Conservation (phyloP, 2,329 filamentous ascomycete species). For the Colletotrichum australisinense region DNA sequence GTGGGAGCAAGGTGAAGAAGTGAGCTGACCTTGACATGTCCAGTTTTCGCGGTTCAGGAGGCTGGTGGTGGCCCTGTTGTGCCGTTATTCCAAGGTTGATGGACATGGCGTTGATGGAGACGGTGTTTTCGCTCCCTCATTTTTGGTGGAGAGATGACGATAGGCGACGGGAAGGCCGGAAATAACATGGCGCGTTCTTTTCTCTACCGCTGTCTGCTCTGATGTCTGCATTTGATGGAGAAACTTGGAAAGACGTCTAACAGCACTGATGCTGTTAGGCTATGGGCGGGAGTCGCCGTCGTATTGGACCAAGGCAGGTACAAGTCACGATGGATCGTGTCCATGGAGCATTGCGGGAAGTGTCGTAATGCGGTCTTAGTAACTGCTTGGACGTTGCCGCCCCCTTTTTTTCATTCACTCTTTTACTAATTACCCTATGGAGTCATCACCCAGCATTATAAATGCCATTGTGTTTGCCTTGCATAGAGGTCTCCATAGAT, state of each 20-base stretch:
- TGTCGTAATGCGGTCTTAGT: neutral
- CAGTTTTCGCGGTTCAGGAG: neutral
- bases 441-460: neutral
- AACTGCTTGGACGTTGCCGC: neutral
- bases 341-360: neutral
- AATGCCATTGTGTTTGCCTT: neutral
- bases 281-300: neutral
- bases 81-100: neutral
- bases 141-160: neutral
- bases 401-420: neutral
- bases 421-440: neutral
- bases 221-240: neutral
- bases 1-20: neutral
- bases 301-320: neutral
- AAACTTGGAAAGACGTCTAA: neutral
- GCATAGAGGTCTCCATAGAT: neutral
- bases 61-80: neutral
- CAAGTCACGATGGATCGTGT: neutral
- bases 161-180: conserved; percentile 15
- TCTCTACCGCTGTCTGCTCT: neutral
- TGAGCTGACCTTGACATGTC: conserved; percentile 12
- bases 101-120: neutral
- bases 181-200: conserved; percentile 3
- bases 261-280: no score
- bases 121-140: neutral